Percentiles rank a stretch among this genome's conserved stretches.
phyloP scores from a whole-genome alignment of 1,284 basidiomycete species.

The Tylopilus microsporus region DNA sequence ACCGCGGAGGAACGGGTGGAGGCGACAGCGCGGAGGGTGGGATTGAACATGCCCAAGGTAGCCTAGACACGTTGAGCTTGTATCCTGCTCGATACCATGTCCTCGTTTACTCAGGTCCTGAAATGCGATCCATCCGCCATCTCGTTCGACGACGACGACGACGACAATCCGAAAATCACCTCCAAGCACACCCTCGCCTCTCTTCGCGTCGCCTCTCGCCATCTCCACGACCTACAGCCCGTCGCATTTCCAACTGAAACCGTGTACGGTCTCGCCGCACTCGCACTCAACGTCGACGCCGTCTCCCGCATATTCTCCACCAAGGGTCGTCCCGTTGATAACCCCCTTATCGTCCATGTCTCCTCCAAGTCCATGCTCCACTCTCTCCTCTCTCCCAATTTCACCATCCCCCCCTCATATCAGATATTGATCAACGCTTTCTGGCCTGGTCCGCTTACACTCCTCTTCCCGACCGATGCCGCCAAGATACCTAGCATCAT shows the following conservation, averaged over 20 bases:
- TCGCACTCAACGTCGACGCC: slow-evolving; percentile 68
- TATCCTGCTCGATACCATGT: background rate
- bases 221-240: slow-evolving; percentile 43
- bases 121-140: slow-evolving; percentile 56
- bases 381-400: slow-evolving; percentile 63
- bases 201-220: slow-evolving; percentile 45
- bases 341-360: slow-evolving; percentile 97
- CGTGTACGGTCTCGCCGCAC: slow-evolving; percentile 93
- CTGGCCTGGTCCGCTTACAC: slow-evolving; percentile 93
- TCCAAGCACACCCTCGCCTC: slow-evolving; percentile 44
- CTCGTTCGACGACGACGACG: slow-evolving; percentile 40
- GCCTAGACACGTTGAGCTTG: slow-evolving; percentile 4
- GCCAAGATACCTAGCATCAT: slow-evolving; percentile 58
- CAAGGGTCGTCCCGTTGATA: slow-evolving; percentile 92
- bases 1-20: slow-evolving; percentile 74
- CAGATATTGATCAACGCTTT: slow-evolving; percentile 72
- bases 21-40: slow-evolving; percentile 82
- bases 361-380: slow-evolving; percentile 80
- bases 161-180: slow-evolving; percentile 41
- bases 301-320: slow-evolving; percentile 77
- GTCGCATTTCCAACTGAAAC: slow-evolving; percentile 98
- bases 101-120: slow-evolving; percentile 34
- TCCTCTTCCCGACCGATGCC: slow-evolving; percentile 79
- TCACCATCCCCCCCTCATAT: slow-evolving; percentile 61
- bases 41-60: slow-evolving; percentile 56